Conservation (phyloP, 176 grass and related monocot species). For the Juncus effusus region DNA sequence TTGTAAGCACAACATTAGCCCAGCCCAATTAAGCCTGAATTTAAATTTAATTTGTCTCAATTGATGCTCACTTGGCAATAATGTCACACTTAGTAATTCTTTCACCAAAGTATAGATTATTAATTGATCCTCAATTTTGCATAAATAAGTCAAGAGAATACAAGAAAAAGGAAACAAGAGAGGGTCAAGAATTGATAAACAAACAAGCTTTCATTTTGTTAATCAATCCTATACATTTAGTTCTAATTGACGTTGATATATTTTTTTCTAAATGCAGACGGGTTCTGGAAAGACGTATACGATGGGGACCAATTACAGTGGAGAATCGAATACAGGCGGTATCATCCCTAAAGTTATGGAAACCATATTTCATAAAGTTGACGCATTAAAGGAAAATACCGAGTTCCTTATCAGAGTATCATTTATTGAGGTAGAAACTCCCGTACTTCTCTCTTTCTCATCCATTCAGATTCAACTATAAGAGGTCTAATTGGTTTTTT, state of each 20-base stretch:
- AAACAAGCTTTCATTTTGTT: no score
- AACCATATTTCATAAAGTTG: conserved; percentile 75
- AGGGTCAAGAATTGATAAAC: no score
- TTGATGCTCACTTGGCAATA: no score
- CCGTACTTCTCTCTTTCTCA: neutral
- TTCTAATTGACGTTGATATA: conserved; percentile 18
- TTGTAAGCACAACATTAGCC: no score
- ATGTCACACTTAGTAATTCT: no score
- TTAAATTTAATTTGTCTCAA: no score
- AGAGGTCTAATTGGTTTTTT: neutral
- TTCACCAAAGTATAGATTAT: no score
- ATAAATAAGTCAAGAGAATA: no score
- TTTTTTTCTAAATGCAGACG: conserved; percentile 51
- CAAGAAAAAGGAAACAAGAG: no score
- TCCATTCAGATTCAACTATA: neutral
- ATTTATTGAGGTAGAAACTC: conserved; percentile 75
- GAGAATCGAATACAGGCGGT: conserved; percentile 54
- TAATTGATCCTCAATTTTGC: no score
- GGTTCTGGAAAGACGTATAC: conserved; percentile 97
- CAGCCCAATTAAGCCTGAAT: no score
- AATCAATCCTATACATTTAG: neutral
- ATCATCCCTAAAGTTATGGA: conserved; percentile 98
- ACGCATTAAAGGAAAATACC: conserved; percentile 39
- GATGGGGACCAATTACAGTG: conserved; percentile 86
- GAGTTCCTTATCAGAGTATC: conserved; percentile 90